These are phyloP conservation scores for Taiwanofungus camphoratus DNA, from an alignment of 1,284 basidiomycete species.

Conservation along the genomic window DNA sequence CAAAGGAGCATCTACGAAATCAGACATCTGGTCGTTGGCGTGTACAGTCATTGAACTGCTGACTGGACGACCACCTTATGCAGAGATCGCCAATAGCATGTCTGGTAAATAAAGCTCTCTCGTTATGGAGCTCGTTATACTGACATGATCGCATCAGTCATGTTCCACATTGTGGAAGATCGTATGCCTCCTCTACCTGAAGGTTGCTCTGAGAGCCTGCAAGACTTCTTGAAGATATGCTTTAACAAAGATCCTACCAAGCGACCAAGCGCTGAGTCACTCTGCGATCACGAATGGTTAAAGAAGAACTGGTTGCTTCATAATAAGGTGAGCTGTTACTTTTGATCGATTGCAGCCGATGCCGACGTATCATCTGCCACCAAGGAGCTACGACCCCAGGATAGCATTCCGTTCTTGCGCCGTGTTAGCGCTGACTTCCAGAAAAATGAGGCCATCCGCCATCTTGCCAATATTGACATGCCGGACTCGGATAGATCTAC, in stretches of 20 bases:
- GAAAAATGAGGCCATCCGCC: slow-evolving; percentile 53
- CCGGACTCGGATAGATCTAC: slow-evolving; percentile 38
- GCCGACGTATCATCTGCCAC: neutral
- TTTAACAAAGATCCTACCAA: slow-evolving; percentile 83
- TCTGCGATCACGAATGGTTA: slow-evolving; percentile 91
- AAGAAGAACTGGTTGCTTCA: slow-evolving; percentile 72
- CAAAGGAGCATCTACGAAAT: slow-evolving; percentile 70
- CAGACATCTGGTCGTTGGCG: slow-evolving; percentile 88
- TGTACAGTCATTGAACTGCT: slow-evolving; percentile 93
- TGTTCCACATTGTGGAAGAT: slow-evolving; percentile 96
- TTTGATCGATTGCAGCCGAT: neutral
- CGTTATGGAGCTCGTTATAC: no score
- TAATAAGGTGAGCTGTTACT: slow-evolving; percentile 47
- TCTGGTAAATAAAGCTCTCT: slow-evolving; percentile 65
- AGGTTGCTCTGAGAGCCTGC: slow-evolving; percentile 65
- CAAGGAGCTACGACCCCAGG: slow-evolving; percentile 85
- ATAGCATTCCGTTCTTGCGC: slow-evolving; percentile 90
- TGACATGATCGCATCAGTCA: slow-evolving; percentile 59
- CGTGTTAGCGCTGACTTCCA: slow-evolving; percentile 84
- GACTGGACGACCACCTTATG: slow-evolving; percentile 88
- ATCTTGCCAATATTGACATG: slow-evolving; percentile 45
- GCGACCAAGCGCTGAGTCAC: slow-evolving; percentile 75
- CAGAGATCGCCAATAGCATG: slow-evolving; percentile 82
- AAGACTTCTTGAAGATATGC: slow-evolving; percentile 77
- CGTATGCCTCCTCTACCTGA: slow-evolving; percentile 82